Evolutionary conservation across 176 grass and related monocot species (phyloP).

Genomic region (Oryza brachyantha): DNA sequence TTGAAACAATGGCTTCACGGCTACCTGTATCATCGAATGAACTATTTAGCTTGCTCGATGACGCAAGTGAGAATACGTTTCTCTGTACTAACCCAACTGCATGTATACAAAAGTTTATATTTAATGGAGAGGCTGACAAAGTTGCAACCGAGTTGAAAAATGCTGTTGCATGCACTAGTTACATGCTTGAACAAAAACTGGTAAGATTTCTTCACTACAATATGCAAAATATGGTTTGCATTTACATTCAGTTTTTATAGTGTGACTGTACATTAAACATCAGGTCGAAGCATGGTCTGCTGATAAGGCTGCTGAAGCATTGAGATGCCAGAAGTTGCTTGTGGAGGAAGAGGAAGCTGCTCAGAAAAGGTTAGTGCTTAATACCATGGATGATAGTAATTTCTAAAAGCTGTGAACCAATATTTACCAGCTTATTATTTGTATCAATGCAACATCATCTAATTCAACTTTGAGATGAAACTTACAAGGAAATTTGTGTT

Average conservation of each 20-base stretch:
- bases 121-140: constrained; percentile 70
- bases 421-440: constrained; percentile 9
- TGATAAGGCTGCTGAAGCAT: constrained; percentile 83
- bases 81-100: constrained; percentile 63
- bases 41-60: constrained; percentile 69
- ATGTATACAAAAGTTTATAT: constrained; percentile 73
- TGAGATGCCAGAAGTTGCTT: constrained; percentile 85
- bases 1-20: constrained; percentile 52
- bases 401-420: not conserved
- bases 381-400: not conserved
- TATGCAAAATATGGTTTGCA: constrained; percentile 8
- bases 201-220: constrained; percentile 36
- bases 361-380: constrained; percentile 73
- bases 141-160: constrained; percentile 86
- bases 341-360: constrained; percentile 93
- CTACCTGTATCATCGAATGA: constrained; percentile 62
- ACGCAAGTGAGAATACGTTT: constrained; percentile 96
- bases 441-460: not conserved
- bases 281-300: constrained; percentile 80
- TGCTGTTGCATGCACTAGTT: constrained; percentile 66
- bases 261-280: constrained; percentile 10
- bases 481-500: constrained; percentile 15
- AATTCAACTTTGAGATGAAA: constrained; percentile 3
- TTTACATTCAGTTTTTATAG: not conserved
- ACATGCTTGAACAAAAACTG: constrained; percentile 87